Conservation (phyloP, 2,329 filamentous ascomycete genomes). For the Curvularia sp. region DNA sequence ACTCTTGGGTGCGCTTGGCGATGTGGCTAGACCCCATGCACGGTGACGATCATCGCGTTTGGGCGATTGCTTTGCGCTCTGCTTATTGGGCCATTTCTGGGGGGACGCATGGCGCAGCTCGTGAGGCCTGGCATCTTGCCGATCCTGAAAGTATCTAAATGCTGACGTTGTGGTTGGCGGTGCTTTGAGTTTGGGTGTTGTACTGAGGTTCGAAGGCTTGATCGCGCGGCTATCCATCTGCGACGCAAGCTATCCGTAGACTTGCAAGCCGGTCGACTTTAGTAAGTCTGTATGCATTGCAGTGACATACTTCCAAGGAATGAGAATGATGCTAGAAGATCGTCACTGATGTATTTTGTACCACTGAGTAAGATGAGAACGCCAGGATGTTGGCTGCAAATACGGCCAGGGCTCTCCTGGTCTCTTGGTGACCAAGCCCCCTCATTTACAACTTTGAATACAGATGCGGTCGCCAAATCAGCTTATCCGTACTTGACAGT, state of each 20-base stretch:
- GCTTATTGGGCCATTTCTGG: neutral
- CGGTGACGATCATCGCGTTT: slow-evolving; percentile 9
- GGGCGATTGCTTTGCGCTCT: neutral
- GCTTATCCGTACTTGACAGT: neutral
- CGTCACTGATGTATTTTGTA: neutral
- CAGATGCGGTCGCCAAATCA: neutral
- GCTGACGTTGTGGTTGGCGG: slow-evolving; percentile 6
- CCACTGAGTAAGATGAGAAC: neutral
- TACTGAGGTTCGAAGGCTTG: neutral
- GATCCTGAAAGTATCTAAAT: neutral
- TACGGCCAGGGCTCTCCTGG: neutral
- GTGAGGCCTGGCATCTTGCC: slow-evolving; percentile 1
- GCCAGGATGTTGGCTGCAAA: neutral
- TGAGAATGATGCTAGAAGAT: neutral
- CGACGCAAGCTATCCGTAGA: neutral
- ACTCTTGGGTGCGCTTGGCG: slow-evolving; percentile 1
- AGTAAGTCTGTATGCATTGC: neutral
- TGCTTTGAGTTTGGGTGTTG: slow-evolving; percentile 2
- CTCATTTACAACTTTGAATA: neutral
- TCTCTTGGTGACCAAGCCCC: neutral
- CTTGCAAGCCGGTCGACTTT: neutral
- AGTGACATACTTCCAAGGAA: neutral
- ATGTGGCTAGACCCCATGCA: slow-evolving; percentile 16
- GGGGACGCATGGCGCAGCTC: slow-evolving; percentile 11
- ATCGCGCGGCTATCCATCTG: neutral